Base-by-base conservation (phyloP, 1,284 basidiomycete species). In the Farysia itapuensis region DNA sequence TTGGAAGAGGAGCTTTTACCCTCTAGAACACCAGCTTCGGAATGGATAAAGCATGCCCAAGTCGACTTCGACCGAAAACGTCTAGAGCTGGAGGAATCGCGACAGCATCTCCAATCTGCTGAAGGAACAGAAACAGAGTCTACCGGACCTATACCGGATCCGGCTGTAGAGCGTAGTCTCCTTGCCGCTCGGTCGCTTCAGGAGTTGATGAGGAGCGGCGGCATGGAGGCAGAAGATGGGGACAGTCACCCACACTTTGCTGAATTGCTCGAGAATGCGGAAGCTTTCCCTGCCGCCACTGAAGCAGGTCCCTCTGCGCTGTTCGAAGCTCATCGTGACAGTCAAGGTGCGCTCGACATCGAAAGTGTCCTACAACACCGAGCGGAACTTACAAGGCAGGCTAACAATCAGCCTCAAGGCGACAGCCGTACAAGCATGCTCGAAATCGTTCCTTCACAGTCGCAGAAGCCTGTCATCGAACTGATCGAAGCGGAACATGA, bases 161-260 rank as follows among this genome's bases (percentile, higher is more conserved):
- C 52, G 4, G 58, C 52, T 6, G 58, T 61, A 2, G 31, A 56
- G 21, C 47, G 59, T 12, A 63, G 52, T 42, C 39, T 44, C 40
- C 44, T 61, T 12, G 39, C 58, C 20, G 59, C 59, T 7, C 33
- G 38, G 18, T 63, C 59, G 2, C 37, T 63, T 2, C 52, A 49
- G 33, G 59, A 63, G 34, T 41, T 63, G 24, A 52, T 63, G 40
- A 40, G 35, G 2, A 43, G 44, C 21, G 59, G 59, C n/a, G 59
- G 59, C 2, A 9, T 63, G 13, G 41, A 45, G 26, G 45, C 49
- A 21, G 39, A 37, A 1, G 44, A 24, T 4, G 48, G 45, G 6
- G 41, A 37, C 12, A 31, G 26, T 14, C 24, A 45, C 13, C 18
- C 36, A 4, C 36, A 19, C n/a, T 52, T 57, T 21, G 29, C 41